Percentiles rank a stretch among this genome's conserved stretches.
Conservation (phyloP, 306 rosid genomes). For the Begonia fuchsioides region DNA sequence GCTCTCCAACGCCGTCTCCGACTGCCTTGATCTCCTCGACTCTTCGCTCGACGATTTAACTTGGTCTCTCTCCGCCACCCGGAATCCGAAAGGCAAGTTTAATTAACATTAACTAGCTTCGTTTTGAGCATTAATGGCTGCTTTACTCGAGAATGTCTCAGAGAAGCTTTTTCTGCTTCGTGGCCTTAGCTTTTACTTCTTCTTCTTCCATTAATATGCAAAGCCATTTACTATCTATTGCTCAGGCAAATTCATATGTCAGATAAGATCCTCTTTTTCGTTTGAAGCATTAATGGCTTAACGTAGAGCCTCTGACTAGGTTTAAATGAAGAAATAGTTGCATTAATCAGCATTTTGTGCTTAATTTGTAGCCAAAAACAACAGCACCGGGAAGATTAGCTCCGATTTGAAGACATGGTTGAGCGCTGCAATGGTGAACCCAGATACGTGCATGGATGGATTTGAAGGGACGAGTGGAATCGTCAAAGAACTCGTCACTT, state of each 20-base stretch:
- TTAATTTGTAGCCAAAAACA: constrained; percentile 29
- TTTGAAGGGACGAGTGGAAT: constrained; percentile 56
- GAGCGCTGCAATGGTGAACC: constrained; percentile 53
- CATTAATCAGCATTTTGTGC: no score
- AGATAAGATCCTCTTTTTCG: no score
- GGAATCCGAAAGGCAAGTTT: constrained; percentile 14
- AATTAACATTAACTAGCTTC: no score
- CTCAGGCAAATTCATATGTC: no score
- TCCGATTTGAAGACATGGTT: constrained; percentile 83
- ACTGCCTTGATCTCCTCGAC: constrained; percentile 62
- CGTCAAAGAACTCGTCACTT: constrained; percentile 25
- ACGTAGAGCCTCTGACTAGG: no score
- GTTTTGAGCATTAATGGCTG: no score
- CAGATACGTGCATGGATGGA: constrained; percentile 73
- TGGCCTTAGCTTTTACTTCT: no score
- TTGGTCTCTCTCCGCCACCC: constrained; percentile 45
- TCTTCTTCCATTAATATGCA: background rate
- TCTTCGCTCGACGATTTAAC: constrained; percentile 31
- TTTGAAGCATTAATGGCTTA: no score
- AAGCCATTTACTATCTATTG: constrained; percentile 21
- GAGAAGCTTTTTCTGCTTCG: no score
- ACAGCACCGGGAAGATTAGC: constrained; percentile 53
- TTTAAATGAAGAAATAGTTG: no score
- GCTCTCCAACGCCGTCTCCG: constrained; percentile 44
- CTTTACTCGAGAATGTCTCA: no score